Percentiles rank a stretch among this genome's conserved stretches.
These are phyloP conservation scores for Solidago caesia DNA, from an alignment of 129 eudicot species.

Conservation along the genomic window DNA sequence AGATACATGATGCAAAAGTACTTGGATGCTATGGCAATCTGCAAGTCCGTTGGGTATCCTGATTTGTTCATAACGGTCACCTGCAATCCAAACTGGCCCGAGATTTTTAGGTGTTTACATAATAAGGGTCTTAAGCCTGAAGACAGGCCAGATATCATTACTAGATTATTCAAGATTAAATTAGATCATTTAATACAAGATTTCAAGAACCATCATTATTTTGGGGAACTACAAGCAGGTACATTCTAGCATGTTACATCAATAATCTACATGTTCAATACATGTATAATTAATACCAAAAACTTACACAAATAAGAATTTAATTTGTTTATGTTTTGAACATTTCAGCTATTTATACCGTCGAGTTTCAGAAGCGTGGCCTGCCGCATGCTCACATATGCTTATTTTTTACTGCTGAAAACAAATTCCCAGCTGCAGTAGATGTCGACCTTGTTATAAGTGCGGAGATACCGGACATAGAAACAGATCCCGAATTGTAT, in stretches of 20 bases:
- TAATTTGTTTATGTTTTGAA: neutral
- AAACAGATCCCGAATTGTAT: neutral
- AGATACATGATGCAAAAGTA: too few species aligned
- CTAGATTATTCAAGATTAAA: too few species aligned
- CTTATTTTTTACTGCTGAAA: neutral
- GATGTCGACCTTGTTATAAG: neutral
- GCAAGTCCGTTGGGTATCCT: too few species aligned
- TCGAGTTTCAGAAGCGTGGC: neutral
- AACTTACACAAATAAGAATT: too few species aligned
- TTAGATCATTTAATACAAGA: neutral
- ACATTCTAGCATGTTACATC: neutral
- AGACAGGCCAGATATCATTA: too few species aligned
- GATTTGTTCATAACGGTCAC: too few species aligned
- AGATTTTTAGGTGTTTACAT: too few species aligned
- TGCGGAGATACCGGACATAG: neutral
- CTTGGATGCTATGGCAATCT: too few species aligned
- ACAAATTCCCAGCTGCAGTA: neutral
- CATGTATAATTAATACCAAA: too few species aligned
- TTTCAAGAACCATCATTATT: neutral
- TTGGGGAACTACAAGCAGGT: neutral
- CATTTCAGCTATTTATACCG: neutral
- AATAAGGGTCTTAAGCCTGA: too few species aligned
- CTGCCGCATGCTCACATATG: neutral
- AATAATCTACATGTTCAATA: too few species aligned
- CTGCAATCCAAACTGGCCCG: too few species aligned